Evolutionary conservation across 2,329 filamentous ascomycete genomes (phyloP).

Genomic region (Atkinsonella hypoxylon): DNA sequence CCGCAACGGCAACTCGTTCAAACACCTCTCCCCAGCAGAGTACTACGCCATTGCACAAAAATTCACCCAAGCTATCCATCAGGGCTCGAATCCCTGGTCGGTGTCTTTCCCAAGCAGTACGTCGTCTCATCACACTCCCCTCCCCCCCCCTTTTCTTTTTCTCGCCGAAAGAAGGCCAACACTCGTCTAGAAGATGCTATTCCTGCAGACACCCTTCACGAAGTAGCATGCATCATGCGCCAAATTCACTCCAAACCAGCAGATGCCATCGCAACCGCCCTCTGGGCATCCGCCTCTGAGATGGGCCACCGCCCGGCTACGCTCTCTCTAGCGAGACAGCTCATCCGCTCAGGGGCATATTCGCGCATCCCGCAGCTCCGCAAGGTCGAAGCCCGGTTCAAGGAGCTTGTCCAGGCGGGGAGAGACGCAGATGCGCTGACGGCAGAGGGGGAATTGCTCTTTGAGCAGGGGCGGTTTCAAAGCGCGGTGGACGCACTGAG

Average conservation of each 20-base stretch:
- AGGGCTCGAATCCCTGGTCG: slow-evolving; percentile 11
- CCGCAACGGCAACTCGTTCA: slow-evolving; percentile 8
- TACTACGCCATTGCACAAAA: slow-evolving; percentile 14
- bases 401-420: slow-evolving; percentile 16
- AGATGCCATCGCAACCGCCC: slow-evolving; percentile 10
- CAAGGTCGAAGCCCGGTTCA: slow-evolving; percentile 17
- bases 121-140: slow-evolving; percentile 4
- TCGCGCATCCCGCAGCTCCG: slow-evolving; percentile 9
- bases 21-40: slow-evolving; percentile 10
- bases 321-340: slow-evolving; percentile 15
- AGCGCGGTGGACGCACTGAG: slow-evolving; percentile 13
- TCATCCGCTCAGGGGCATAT: slow-evolving; percentile 13
- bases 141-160: neutral
- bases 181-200: slow-evolving; percentile 11
- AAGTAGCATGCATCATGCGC: slow-evolving; percentile 18
- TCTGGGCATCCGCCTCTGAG: slow-evolving; percentile 22
- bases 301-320: slow-evolving; percentile 19
- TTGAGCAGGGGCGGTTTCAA: slow-evolving; percentile 12
- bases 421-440: slow-evolving; percentile 24
- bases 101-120: slow-evolving; percentile 14
- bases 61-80: slow-evolving; percentile 13
- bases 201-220: slow-evolving; percentile 13
- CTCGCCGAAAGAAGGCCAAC: too few relatives aligned
- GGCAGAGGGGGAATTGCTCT: slow-evolving; percentile 19
- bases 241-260: slow-evolving; percentile 6